Conservation (phyloP, 1,284 basidiomycete species). For the Kwoniella shivajii region DNA sequence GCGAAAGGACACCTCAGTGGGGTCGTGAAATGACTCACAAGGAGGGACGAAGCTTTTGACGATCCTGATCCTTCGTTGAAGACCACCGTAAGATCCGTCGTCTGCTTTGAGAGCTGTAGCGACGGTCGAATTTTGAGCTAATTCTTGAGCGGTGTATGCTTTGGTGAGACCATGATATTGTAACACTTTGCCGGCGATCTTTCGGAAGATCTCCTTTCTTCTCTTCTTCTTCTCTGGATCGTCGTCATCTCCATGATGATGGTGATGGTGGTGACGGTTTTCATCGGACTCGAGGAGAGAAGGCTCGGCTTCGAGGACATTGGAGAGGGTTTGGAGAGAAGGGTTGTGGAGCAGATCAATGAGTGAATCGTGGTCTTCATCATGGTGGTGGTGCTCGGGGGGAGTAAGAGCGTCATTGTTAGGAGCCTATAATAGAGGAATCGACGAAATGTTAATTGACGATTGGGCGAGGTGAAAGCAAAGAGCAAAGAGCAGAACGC, state of each 20-base stretch:
- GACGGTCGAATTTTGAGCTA: slow-evolving; percentile 65
- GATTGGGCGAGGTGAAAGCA: no score
- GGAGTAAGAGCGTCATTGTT: slow-evolving; percentile 52
- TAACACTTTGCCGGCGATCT: slow-evolving; percentile 62
- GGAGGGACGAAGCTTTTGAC: slow-evolving; percentile 56
- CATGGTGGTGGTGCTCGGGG: slow-evolving; percentile 36
- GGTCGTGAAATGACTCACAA: slow-evolving; percentile 21
- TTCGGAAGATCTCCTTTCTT: slow-evolving; percentile 56
- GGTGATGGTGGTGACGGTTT: slow-evolving; percentile 10
- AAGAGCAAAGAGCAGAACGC: not conserved
- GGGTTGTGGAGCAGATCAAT: slow-evolving; percentile 36
- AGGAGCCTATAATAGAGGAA: slow-evolving; percentile 43
- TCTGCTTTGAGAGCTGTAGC: slow-evolving; percentile 62
- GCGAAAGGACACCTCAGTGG: not conserved
- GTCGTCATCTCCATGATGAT: slow-evolving; percentile 39
- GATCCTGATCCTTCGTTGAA: slow-evolving; percentile 64
- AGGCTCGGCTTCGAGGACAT: slow-evolving; percentile 33
- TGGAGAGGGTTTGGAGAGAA: slow-evolving; percentile 33
- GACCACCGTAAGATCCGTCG: slow-evolving; percentile 60
- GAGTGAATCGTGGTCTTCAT: slow-evolving; percentile 31
- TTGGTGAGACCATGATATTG: slow-evolving; percentile 66
- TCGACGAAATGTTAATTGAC: no score
- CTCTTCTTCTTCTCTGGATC: slow-evolving; percentile 61
- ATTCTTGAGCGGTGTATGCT: slow-evolving; percentile 53
- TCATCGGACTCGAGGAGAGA: slow-evolving; percentile 22